Evolutionary conservation across 805 yeast species (phyloP), one percentile per base, ranked within the genome.

Genomic region (Zygosaccharomyces rouxii): DNA sequence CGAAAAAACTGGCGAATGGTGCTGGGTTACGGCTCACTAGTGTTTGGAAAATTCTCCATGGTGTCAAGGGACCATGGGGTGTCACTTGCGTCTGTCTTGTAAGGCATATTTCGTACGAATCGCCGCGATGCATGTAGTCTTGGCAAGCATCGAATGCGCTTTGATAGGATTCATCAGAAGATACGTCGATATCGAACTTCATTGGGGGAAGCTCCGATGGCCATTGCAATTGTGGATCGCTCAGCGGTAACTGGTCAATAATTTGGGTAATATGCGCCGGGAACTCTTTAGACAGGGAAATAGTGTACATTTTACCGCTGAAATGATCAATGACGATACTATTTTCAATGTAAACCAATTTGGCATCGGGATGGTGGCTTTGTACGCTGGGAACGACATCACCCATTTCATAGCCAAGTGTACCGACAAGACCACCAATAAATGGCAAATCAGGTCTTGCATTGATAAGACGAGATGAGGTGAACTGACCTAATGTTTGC

Each of bases 51-150:
- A 92, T 74, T 14, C 77, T 79, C 97, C 97, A 94, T 0, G 95
- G 76, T 2, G 73, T 55, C 9, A 82, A 58, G 7, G 64, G 54
- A 5, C 66, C 51, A 10, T 41, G 28, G 16, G 44, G 44, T 9
- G 25, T 23, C 0, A 84, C 81, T 13, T 87, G 71, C 5, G 92
- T 85, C 51, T 80, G 86, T 1, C 85, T 83, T 0, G 98, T 92
- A 28, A 94, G 73, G 62, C 99, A 94, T 13, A 94, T 74, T 63
- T 94, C 99, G 62, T 94, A 94, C 1, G 97, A 89, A 61, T 94
- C 95, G 9, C 99, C 99, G 5, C 82, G 67, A 45, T 74, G 79
- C 40, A 92, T 72, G 53, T 70, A 80, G 13, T 78, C 73, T 64
- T 87, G 92, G 63, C 96, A 88, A 42, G 71, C 49, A 0, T 71